Base-by-base conservation (phyloP, 106 monocot species). In the Posidonia australis region DNA sequence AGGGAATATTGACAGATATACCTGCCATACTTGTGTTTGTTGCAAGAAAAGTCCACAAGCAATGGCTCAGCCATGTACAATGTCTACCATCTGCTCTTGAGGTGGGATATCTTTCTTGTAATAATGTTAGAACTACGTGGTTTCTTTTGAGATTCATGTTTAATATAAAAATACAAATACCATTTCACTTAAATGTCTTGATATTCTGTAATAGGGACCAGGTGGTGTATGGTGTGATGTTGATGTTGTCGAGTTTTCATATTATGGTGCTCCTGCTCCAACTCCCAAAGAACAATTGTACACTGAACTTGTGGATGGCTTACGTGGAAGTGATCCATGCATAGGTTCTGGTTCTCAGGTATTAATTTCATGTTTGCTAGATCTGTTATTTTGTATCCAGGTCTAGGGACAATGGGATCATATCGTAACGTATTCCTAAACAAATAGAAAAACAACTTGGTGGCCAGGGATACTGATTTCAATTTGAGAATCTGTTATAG, bases 181-280 rank as follows among this genome's bases (percentile, higher is more conserved):
- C n/a, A 53, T 53, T 53, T 36, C 36, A 36, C 7, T 36, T 36
- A 4, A 36, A 36, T 36, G 36, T 7, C 7, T 36, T 36, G 36
- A 36, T 57, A 26, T 57, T 57, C 13, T 30, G 11, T 44, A 31
- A 46, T 46, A 91, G 98, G 91, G 91, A 36, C 87, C 91, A 23
- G 98, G 98, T 17, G 91, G 91, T 61, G 85, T 98, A 16, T 98
- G 98, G 98, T 98, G 98, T 78, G 90, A 98, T 76, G 98, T 98
- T 17, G 98, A 98, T 81, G 91, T 98, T 70, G 79, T 98, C 47
- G 98, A 98, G 63, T 98, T 98, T 63, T 98, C 98, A 3, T 98
- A 98, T 51, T 91, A 91, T 58, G 98, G 98, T 51, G 98, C 87
- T 55, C 91, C 98, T 11, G 83, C 87, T 24, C 79, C 80, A 64